Base-by-base conservation (phyloP, 768 basidiomycete species). In the Suillus americanus region DNA sequence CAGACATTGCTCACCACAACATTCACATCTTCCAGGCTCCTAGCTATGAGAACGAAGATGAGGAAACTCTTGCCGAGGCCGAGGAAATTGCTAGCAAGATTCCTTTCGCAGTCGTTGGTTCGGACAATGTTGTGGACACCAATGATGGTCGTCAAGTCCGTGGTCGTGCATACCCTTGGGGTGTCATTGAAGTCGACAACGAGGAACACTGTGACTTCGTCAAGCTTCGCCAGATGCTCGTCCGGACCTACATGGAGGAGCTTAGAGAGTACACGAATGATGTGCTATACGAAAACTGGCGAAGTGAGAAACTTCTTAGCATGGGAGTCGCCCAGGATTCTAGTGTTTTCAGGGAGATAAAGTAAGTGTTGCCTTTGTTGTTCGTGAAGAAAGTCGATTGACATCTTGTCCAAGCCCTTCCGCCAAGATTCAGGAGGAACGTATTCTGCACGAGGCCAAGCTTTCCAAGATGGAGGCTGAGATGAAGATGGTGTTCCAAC, bases 401-500 rank as follows among this genome's bases (percentile, higher is more conserved):
- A 72, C 57, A 30, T 61, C 59, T 65, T 63, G 56, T 54, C 62
- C 2, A 70, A 99, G 97, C 80, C 97, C 97, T 67, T 96, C 96
- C 57, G 93, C 92, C 65, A 91, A 95, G 79, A 86, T 94, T 81
- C 95, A 96, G 68, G 97, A 99, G 75, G 97, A 99, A 75, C 92
- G 97, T 63, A 83, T 94, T 61, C 78, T 98, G 74, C 97, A 99
- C 80, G 97, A 99, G 80, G 92, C 93, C 70, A 99, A 99, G 78
- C 87, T 99, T 62, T 87, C 94, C 63, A 99, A 99, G 89, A 98
- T 98, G 91, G 97, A 99, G 81, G 92, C 95, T 63, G 97, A 99
- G 85, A 99, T 99, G 97, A 99, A 98, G 88, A 95, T 97, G 94
- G 97, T 99, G 71, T 99, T 99, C 95, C 95, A 96, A 76, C 97